Evolutionary conservation across 192 early-diverging fungal species (phyloP), one percentile per base, ranked within the genome.

Genomic region (Podila horticola): DNA sequence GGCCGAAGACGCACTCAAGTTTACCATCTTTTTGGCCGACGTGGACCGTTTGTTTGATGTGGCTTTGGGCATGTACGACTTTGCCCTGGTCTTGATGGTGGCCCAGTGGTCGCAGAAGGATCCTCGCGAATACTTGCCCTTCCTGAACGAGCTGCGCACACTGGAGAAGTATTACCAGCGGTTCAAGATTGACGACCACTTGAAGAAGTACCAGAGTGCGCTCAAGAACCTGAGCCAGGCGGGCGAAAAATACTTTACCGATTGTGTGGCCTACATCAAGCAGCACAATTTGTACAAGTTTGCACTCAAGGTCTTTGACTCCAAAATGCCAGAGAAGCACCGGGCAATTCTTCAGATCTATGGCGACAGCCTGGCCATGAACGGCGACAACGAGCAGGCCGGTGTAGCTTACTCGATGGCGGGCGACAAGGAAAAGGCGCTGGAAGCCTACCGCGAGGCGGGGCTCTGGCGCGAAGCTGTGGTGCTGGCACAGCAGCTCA

Each of bases 81-180:
- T 99, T 75, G 84, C 90, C 17, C 84, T 99, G 33, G 95, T 96
- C 2, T 79, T 99, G 33, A 92, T 97, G 92, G 95, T 98, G 38
- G 98, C 97, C n/a, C 96, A 98, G 76, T 93, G 95, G 83, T 95
- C 95, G 28, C 97, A 99, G 67, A 97, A 94, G 84, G 97, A 99
- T 88, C 97, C 97, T 24, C 86, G 95, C 31, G 98, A 99, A 84
- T 99, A 97, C 67, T 83, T 99, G 36, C 91, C 96, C 0, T 97
- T 96, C 75, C 84, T 99, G 57, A 86, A 92, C 36, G 91, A 92
- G 59, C 90, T 99, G 36, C 89, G 94, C 29, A 87, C 88, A 22
- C 79, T 96, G n/a, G 86, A 92, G 30, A 86, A 88, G 48, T 88
- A 92, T 60, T 95, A 95, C 70, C 95, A 96, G 67, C 91, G 92